Evolutionary conservation across 306 rosid species (phyloP).

Genomic region (Cicer chorassanicum): DNA sequence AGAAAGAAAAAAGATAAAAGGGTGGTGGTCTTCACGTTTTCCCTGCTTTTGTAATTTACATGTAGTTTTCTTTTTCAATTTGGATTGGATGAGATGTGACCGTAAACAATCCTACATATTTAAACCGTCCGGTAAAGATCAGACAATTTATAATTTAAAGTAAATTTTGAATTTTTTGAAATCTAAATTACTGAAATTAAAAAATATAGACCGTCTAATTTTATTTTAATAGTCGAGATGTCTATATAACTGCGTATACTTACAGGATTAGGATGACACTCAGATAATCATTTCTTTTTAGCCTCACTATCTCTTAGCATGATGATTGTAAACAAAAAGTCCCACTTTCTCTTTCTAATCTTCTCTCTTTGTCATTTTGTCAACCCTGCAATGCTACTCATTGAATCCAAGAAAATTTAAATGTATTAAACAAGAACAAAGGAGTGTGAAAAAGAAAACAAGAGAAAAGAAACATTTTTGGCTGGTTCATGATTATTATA

Average conservation of each 20-base stretch:
- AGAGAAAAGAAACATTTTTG: neutral
- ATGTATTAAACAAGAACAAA: slow-evolving; percentile 9
- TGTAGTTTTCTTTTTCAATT: neutral
- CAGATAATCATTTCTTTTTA: slow-evolving; percentile 24
- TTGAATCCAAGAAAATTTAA: slow-evolving; percentile 32
- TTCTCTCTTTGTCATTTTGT: slow-evolving; percentile 48
- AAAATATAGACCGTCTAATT: no score
- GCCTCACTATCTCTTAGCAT: slow-evolving; percentile 53
- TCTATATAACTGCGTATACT: no score
- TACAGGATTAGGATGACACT: no score
- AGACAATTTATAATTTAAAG: no score
- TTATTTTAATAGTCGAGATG: no score
- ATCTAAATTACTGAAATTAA: no score
- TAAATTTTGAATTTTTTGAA: no score
- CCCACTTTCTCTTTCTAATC: slow-evolving; percentile 54
- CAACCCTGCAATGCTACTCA: slow-evolving; percentile 45
- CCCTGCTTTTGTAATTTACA: slow-evolving; percentile 52
- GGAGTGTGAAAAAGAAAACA: neutral
- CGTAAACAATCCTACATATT: no score
- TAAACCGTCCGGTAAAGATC: no score
- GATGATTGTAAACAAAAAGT: slow-evolving; percentile 45
- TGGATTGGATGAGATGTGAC: no score
- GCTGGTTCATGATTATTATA: slow-evolving; percentile 6
- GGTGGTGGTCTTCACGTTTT: slow-evolving; percentile 60
- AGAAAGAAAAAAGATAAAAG: slow-evolving; percentile 43